These are phyloP conservation scores for Entonaema liquescens DNA, from an alignment of 495 filamentous ascomycete species.

Conservation along the genomic window DNA sequence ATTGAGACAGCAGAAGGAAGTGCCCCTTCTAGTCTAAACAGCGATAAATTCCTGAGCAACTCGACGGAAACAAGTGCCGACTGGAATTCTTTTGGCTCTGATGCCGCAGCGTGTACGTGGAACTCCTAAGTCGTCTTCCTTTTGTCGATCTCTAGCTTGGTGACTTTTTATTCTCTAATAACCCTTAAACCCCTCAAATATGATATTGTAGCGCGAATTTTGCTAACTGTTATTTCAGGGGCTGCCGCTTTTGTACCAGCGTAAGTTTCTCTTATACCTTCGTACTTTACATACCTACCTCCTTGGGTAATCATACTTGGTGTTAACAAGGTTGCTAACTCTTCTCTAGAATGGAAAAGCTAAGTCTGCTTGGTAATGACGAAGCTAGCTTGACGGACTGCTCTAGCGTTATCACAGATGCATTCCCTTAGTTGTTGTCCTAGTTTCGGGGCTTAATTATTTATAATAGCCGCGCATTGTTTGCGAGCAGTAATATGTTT, in stretches of 20 bases:
- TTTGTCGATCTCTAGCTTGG: too few species aligned
- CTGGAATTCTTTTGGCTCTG: conserved; percentile 26
- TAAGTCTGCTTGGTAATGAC: conserved; percentile 35
- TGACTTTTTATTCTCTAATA: too few species aligned
- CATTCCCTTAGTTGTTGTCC: conserved; percentile 23
- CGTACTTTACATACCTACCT: background rate
- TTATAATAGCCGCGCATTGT: background rate
- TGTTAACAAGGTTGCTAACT: background rate
- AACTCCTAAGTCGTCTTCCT: too few species aligned
- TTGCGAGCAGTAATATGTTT: background rate
- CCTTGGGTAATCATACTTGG: background rate
- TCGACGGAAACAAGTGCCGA: conserved; percentile 28
- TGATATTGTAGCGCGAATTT: too few species aligned
- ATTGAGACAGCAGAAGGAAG: conserved; percentile 33
- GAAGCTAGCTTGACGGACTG: conserved; percentile 30
- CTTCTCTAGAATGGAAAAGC: conserved; percentile 35
- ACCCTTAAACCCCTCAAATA: too few species aligned
- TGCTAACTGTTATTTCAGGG: too few species aligned
- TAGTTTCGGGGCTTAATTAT: background rate
- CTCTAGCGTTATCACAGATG: conserved; percentile 25
- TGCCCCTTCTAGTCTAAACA: conserved; percentile 30
- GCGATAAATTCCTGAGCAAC: conserved; percentile 34
- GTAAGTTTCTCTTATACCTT: conserved; percentile 26
- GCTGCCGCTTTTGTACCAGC: conserved; percentile 38
- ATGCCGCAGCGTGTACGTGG: conserved; percentile 28